Percentiles rank a stretch among this genome's conserved stretches.
Conservation (phyloP, 1,284 basidiomycete species). For the Malassezia nana region DNA sequence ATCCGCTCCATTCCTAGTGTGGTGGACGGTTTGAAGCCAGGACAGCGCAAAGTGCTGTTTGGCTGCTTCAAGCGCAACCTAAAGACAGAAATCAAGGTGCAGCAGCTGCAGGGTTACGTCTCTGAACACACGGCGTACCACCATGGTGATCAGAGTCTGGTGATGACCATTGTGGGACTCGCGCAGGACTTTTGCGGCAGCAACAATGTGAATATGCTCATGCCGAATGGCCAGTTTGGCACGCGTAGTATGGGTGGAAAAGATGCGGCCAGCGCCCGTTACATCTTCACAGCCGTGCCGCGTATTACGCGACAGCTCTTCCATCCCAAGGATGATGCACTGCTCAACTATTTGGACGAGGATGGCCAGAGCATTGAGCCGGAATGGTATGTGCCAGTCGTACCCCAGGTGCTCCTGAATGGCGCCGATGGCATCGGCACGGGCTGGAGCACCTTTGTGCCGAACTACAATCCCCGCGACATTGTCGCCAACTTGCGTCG, state of each 20-base stretch:
- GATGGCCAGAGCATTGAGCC: slow-evolving; percentile 85
- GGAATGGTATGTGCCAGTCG: slow-evolving; percentile 81
- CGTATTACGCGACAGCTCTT: slow-evolving; percentile 70
- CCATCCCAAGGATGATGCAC: slow-evolving; percentile 71
- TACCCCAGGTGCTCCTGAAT: slow-evolving; percentile 84
- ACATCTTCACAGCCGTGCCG: slow-evolving; percentile 81
- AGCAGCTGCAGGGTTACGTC: slow-evolving; percentile 88
- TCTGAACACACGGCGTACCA: slow-evolving; percentile 91
- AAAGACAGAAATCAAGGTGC: slow-evolving; percentile 88
- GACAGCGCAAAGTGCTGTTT: slow-evolving; percentile 93
- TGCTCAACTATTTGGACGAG: slow-evolving; percentile 75
- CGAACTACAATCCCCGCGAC: slow-evolving; percentile 85
- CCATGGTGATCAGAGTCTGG: slow-evolving; percentile 82
- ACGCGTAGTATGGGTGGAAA: slow-evolving; percentile 53
- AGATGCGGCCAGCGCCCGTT: slow-evolving; percentile 86
- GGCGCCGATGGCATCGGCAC: slow-evolving; percentile 97
- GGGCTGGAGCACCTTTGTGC: slow-evolving; percentile 90
- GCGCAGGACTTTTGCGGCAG: slow-evolving; percentile 91
- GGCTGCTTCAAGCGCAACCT: slow-evolving; percentile 89
- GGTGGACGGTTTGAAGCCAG: slow-evolving; percentile 94
- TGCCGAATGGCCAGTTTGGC: slow-evolving; percentile 91
- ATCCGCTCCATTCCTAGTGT: slow-evolving; percentile 76
- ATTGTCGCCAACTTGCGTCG: slow-evolving; percentile 78
- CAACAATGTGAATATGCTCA: slow-evolving; percentile 86
- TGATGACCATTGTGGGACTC: slow-evolving; percentile 79